Conservation (phyloP, 164 flowering plant species). For the Platanus orientalis region DNA sequence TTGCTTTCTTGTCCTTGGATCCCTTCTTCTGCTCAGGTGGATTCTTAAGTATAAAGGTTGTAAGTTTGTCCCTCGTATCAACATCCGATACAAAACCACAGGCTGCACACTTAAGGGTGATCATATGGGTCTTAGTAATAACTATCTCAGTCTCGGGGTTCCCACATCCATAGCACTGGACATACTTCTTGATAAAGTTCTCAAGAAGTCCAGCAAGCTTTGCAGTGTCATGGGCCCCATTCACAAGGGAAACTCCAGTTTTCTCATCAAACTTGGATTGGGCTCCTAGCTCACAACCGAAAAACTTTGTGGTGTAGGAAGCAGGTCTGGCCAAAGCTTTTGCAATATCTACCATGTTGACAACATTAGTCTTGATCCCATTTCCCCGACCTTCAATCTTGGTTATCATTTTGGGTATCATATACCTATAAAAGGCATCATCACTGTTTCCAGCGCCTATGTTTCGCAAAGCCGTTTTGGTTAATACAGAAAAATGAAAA, state of each 20-base stretch:
- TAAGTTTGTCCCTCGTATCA: constrained; percentile 91
- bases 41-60: constrained; percentile 81
- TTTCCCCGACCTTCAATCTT: constrained; percentile 94
- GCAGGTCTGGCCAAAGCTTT: constrained; percentile 90
- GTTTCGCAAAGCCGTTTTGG: constrained; percentile 79
- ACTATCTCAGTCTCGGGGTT: constrained; percentile 87
- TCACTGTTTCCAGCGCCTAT: constrained; percentile 89
- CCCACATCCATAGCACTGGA: constrained; percentile 93
- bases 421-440: constrained; percentile 97
- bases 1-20: constrained; percentile 77
- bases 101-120: constrained; percentile 83
- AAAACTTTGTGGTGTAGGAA: constrained; percentile 81
- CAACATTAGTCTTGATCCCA: constrained; percentile 91
- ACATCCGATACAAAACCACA: constrained; percentile 92
- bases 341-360: constrained; percentile 91
- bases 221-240: constrained; percentile 82
- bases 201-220: constrained; percentile 87
- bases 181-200: constrained; percentile 87
- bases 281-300: constrained; percentile 92
- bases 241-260: constrained; percentile 74
- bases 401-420: constrained; percentile 92
- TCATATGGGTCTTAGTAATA: constrained; percentile 79
- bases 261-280: constrained; percentile 94
- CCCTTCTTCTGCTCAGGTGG: constrained; percentile 84
- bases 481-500: neutral